Percentiles rank a stretch among this genome's conserved stretches.
Evolutionary conservation across 306 rosid genomes (phyloP).

Genomic region (Quercus alba): DNA sequence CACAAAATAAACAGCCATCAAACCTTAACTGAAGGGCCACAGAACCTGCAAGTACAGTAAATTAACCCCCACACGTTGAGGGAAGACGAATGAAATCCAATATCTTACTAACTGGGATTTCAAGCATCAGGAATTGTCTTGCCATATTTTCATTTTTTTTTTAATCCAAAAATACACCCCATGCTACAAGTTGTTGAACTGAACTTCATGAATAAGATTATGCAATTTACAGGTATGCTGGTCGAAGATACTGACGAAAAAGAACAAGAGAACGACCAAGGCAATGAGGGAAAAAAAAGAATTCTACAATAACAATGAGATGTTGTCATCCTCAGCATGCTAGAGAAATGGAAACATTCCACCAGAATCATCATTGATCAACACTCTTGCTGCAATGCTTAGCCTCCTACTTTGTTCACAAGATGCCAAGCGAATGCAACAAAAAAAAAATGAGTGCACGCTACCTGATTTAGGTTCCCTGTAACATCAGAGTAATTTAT

Average conservation of each 20-base stretch:
- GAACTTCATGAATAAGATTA: slow-evolving; percentile 46
- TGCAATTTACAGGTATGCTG: slow-evolving; percentile 60
- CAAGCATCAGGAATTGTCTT: neutral
- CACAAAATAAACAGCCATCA: neutral
- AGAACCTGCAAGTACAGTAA: neutral
- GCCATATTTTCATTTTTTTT: slow-evolving; percentile 25
- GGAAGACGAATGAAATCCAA: neutral
- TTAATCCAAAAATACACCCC: slow-evolving; percentile 43
- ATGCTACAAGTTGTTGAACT: slow-evolving; percentile 26
- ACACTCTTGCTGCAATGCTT: slow-evolving; percentile 23
- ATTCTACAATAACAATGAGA: slow-evolving; percentile 63
- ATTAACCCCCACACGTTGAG: neutral
- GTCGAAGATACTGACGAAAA: slow-evolving; percentile 24
- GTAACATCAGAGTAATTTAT: neutral
- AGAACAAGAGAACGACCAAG: slow-evolving; percentile 15
- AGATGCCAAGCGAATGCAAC: slow-evolving; percentile 32
- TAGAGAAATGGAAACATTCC: slow-evolving; percentile 27
- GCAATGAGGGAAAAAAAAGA: slow-evolving; percentile 15
- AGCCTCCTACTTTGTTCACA: slow-evolving; percentile 33
- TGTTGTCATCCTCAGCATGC: slow-evolving; percentile 44
- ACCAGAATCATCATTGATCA: slow-evolving; percentile 20
- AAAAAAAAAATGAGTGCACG: neutral
- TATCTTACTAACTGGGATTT: slow-evolving; percentile 13
- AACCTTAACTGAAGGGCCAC: neutral
- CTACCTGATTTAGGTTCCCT: slow-evolving; percentile 20